Percentiles rank a stretch among this genome's conserved stretches.
Conservation (phyloP, 306 rosid species). For the Leucaena leucocephala region DNA sequence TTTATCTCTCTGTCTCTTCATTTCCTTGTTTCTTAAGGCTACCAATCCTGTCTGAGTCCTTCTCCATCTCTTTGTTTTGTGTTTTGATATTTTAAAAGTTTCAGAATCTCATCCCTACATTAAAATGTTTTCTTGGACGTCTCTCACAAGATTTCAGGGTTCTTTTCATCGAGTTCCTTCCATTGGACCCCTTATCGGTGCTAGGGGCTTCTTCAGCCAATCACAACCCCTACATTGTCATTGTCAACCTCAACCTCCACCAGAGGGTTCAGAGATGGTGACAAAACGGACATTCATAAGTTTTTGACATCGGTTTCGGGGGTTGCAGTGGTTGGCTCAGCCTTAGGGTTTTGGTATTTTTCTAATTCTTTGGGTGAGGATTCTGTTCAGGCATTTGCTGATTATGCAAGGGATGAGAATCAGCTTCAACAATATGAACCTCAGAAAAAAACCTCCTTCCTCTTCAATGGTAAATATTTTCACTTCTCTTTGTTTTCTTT, state of each 20-base stretch:
- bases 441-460: slow-evolving; percentile 41
- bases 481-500: neutral
- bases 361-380: slow-evolving; percentile 22
- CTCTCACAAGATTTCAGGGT: slow-evolving; percentile 39
- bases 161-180: slow-evolving; percentile 4
- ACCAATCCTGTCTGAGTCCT: neutral
- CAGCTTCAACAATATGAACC: slow-evolving; percentile 34
- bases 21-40: slow-evolving; percentile 7
- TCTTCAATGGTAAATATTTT: slow-evolving; percentile 50
- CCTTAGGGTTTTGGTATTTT: slow-evolving; percentile 52
- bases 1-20: neutral
- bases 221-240: neutral
- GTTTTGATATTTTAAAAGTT: neutral
- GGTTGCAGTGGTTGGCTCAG: slow-evolving; percentile 49
- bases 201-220: neutral
- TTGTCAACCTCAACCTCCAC: slow-evolving; percentile 14
- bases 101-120: slow-evolving; percentile 24
- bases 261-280: slow-evolving; percentile 27
- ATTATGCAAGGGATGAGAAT: slow-evolving; percentile 31
- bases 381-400: slow-evolving; percentile 47
- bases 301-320: slow-evolving; percentile 53
- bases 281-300: slow-evolving; percentile 21
- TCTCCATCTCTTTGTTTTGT: neutral
- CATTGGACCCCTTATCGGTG: slow-evolving; percentile 33
- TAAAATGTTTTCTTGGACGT: slow-evolving; percentile 57